phyloP scores from a whole-genome alignment of 129 eudicot species.

The Flaveria brownii region DNA sequence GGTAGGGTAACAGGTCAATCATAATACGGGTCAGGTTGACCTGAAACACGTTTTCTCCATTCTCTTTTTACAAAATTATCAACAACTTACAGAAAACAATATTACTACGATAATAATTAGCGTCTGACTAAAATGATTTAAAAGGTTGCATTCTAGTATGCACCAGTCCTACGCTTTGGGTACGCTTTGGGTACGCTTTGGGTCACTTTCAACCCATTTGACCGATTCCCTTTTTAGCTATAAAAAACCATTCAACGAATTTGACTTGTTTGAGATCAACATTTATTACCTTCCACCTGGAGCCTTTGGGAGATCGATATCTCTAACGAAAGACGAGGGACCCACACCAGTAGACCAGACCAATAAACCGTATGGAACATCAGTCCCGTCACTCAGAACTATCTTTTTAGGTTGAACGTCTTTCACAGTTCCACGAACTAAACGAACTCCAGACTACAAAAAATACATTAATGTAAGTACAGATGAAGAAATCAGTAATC shows the following conservation, averaged over 20 bases:
- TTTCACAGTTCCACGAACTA: conserved; percentile 90
- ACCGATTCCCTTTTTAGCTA: not conserved
- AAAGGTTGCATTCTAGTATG: not conserved
- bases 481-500: not conserved
- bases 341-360: conserved; percentile 99
- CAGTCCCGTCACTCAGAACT: conserved; percentile 75
- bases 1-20: not conserved
- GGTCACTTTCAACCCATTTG: conserved; percentile 3
- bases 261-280: not conserved
- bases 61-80: not conserved
- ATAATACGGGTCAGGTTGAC: not conserved
- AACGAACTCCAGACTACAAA: conserved; percentile 89
- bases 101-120: not conserved
- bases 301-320: conserved; percentile 73
- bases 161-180: not conserved
- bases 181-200: not conserved
- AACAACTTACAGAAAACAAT: not conserved
- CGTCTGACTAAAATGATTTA: not conserved
- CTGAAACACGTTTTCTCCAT: not conserved
- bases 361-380: conserved; percentile 85
- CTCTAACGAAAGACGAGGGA: conserved; percentile 74
- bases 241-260: not conserved
- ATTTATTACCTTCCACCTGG: conserved; percentile 80
- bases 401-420: conserved; percentile 81
- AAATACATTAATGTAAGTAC: not conserved